Conservation (phyloP, 140 eudicot species). For the Flaveria floridana region DNA sequence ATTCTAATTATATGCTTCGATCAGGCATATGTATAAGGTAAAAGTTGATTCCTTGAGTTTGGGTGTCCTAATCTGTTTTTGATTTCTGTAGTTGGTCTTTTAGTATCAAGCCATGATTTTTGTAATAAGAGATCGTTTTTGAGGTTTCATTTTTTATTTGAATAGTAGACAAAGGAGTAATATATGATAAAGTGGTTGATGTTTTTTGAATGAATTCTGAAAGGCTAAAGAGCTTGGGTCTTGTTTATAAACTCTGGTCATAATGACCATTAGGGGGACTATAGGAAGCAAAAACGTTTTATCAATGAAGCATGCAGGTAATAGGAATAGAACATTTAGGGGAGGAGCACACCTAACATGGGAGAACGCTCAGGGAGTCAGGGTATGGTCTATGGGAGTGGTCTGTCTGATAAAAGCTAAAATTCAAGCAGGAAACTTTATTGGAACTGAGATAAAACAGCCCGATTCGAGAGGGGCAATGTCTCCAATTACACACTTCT, state of each 20-base stretch:
- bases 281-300: background rate
- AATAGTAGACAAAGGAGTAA: background rate
- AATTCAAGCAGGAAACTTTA: no score
- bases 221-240: background rate
- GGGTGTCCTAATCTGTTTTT: background rate
- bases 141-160: no score
- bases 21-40: background rate
- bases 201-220: background rate
- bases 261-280: background rate
- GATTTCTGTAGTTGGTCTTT: background rate
- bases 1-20: background rate
- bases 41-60: background rate
- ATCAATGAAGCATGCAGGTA: background rate
- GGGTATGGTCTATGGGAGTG: no score
- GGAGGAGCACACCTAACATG: no score
- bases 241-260: background rate
- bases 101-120: background rate
- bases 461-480: no score
- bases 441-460: no score
- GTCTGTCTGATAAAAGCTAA: background rate
- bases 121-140: background rate
- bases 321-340: no score
- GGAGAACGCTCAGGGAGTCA: no score
- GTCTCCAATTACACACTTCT: no score
- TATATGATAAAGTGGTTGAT: background rate